Base-by-base conservation (phyloP, 352 stramenopile genomes). In the Phytophthora syringae region DNA sequence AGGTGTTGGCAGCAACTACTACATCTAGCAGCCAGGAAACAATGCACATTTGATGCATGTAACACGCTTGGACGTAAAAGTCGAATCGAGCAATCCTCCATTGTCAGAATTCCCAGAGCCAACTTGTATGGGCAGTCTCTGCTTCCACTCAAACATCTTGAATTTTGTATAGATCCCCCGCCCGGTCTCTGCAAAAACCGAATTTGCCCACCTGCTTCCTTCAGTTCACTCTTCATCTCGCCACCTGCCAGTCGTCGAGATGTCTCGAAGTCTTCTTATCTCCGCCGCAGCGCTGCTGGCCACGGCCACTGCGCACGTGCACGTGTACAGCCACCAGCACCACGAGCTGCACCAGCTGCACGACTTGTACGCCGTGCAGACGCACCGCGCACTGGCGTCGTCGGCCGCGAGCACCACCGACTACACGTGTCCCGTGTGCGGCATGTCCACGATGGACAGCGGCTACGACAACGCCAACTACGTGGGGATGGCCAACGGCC, bases 351-450 rank as follows among this genome's bases (percentile, higher is more conserved):
- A 77, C 48, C 55, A 72, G 60, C 24, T 86, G 47, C 63, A 80
- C 25, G 50, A 74, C 42, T 57, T 76, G 53, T 58, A 74, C 37
- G 62, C 51, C 25, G 65, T 72, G 55, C 56, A 64, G 50, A 42
- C 51, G 48, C 68, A 72, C 45, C 61, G 68, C 43, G 54, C 60
- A 48, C 42, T 77, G 52, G 70, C 67, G 39, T 58, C 70, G 7
- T 71, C 70, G 22, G 57, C 28, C 28, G 53, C 42, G 64, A 68
- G 62, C 58, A 74, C 70, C 61, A 89, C 72, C 7, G 76, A 82
- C 54, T 86, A 82, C 56, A 86, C 72, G 57, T 94, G 86, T 60
- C 84, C 86, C 16, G 74, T 88, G 21, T 94, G 86, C 65, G 78
- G 81, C 66, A 90, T 90, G 84, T 82, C 77, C 13, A 88, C 79